Conservation (phyloP, 208 protist genomes). For the Acanthamoeba lenticulata region DNA sequence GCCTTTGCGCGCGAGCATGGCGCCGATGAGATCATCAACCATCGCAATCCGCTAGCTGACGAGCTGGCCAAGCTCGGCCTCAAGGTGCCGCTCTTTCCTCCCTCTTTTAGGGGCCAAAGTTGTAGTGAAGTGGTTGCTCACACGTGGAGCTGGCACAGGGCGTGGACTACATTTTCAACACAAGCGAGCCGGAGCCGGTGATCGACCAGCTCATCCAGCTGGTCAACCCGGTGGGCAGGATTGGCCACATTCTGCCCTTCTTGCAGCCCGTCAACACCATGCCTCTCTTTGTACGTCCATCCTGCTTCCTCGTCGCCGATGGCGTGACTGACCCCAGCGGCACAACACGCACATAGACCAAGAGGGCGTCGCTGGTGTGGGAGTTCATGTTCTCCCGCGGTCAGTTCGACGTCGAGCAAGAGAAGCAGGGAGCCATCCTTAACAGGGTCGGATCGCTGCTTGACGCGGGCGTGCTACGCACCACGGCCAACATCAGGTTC, state of each 20-base stretch:
- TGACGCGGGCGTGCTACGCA: background rate
- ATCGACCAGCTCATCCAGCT: conserved; percentile 33
- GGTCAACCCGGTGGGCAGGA: conserved; percentile 41
- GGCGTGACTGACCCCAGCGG: background rate
- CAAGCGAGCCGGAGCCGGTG: background rate
- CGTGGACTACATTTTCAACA: conserved; percentile 64
- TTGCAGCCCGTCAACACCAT: background rate
- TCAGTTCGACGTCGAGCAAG: conserved; percentile 5
- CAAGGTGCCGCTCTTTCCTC: background rate
- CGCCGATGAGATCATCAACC: conserved; percentile 55
- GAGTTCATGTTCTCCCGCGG: conserved; percentile 50
- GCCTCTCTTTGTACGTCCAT: conserved; percentile 36
- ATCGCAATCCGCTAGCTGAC: background rate
- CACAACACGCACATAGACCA: background rate
- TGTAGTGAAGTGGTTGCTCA: too few species aligned
- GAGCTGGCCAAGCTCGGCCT: conserved; percentile 19
- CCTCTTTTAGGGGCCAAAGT: too few species aligned
- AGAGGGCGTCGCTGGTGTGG: conserved; percentile 12
- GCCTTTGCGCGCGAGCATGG: background rate
- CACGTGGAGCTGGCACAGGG: background rate
- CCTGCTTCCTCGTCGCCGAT: background rate
- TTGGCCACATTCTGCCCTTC: conserved; percentile 12
- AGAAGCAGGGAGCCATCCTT: conserved; percentile 62
- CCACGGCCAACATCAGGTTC: conserved; percentile 16
- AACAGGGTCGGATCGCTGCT: conserved; percentile 15